Evolutionary conservation across 75 land plant genomes (phyloP).

Genomic region (Larix kaempferi): DNA sequence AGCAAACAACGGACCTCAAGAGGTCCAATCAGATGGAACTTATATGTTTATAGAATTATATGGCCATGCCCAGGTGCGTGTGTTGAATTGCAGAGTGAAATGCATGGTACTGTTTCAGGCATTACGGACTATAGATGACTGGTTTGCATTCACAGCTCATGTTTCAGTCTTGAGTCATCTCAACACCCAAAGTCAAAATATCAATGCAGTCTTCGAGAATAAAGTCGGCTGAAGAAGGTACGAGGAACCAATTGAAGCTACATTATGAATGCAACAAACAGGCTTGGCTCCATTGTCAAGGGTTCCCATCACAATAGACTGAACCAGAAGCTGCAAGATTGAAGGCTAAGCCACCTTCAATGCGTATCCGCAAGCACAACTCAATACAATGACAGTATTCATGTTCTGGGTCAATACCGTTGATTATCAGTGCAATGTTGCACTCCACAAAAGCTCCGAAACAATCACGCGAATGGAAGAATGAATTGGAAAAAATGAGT

Average conservation of each 20-base stretch:
- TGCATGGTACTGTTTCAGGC: background rate
- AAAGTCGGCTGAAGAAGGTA: background rate
- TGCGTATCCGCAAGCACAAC: too few relatives aligned
- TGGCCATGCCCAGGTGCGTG: background rate
- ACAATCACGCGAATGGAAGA: background rate
- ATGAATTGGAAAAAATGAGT: background rate
- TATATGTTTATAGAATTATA: background rate
- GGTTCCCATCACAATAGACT: background rate
- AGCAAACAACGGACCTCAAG: background rate
- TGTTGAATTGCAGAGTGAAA: background rate
- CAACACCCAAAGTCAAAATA: background rate
- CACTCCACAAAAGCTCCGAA: background rate
- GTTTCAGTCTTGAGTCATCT: background rate
- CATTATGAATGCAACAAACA: constrained; percentile 1
- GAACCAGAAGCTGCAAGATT: background rate
- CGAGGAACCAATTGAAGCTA: too few relatives aligned
- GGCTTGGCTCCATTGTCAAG: too few relatives aligned
- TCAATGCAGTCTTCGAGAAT: background rate
- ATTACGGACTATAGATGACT: background rate
- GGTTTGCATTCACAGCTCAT: too few relatives aligned
- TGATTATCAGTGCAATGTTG: background rate
- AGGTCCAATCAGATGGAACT: background rate
- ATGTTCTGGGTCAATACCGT: too few relatives aligned
- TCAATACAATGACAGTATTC: too few relatives aligned
- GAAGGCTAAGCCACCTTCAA: background rate